Evolutionary conservation across 2,329 filamentous ascomycete genomes (phyloP), one percentile per base, ranked within the genome.

Genomic region (Boeremia lycopersici): DNA sequence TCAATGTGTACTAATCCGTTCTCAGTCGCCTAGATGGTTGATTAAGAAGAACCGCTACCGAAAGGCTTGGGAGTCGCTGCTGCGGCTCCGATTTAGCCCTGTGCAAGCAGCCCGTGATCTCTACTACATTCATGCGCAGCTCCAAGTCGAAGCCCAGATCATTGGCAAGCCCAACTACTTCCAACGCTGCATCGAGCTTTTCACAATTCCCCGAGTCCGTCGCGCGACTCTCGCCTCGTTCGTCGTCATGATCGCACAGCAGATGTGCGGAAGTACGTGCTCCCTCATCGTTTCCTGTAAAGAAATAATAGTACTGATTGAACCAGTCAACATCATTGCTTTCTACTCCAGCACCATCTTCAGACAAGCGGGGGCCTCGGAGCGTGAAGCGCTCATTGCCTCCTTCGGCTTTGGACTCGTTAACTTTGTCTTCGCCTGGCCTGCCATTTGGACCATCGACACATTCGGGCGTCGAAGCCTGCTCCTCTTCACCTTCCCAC

Each of bases 381-480:
- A 56, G 13, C 56, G 46, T 11, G 49, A 63, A 19, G 60, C 62
- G 3, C 47, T 67, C 13, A 48, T 54, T 44, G 63, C 52, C 49
- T 76, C 19, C 23, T 57, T 48, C 9, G 61, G 46, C 6, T 61
- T 58, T 43, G 58, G 50, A 12, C 57, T 59, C 4, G 46, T 61
- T 25, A 61, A 59, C 19, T 58, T 61, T 15, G 47, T 57, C 17
- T 59, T 59, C 29, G 57, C 60, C 17, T 77, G 90, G 19, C 77
- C 86, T 40, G 90, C 91, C 10, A 83, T 96, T 52, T 78, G 86
- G 23, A 79, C 91, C n/a, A 91, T 96, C 60, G 91, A 96, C 74
- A 86, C 83, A 15, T 82, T 95, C 46, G 91, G 91, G 1, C 84
- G 91, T 10, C 83, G 91, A 25, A 84, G 87, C 17, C 88, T 93